These are phyloP conservation scores for Plantago elongata DNA, from an alignment of 257 asterid genomes.

Conservation along the genomic window DNA sequence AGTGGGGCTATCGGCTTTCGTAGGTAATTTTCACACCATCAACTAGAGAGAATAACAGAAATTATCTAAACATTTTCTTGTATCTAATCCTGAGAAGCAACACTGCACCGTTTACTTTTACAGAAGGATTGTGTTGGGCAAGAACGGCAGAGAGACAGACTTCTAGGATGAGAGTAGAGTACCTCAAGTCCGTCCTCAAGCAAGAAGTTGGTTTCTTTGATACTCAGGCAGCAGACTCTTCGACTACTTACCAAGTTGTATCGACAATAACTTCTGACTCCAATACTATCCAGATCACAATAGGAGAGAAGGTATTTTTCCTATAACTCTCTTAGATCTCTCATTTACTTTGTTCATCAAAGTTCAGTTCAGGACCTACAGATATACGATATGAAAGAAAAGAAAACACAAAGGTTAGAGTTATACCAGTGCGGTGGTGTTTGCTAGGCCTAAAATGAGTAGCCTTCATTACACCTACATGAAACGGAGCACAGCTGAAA, in stretches of 20 bases:
- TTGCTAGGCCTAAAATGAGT: too few relatives aligned
- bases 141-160: slow-evolving; percentile 93
- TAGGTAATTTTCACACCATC: slow-evolving; percentile 39
- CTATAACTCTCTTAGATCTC: not conserved
- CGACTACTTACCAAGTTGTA: slow-evolving; percentile 65
- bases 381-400: too few relatives aligned
- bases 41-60: too few relatives aligned
- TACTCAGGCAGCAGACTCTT: slow-evolving; percentile 64
- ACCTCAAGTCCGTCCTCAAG: slow-evolving; percentile 66
- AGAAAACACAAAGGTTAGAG: too few relatives aligned
- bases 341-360: too few relatives aligned
- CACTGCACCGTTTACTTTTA: slow-evolving; percentile 6
- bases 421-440: too few relatives aligned
- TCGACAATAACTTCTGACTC: slow-evolving; percentile 66
- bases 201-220: slow-evolving; percentile 88
- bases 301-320: slow-evolving; percentile 69
- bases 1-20: slow-evolving; percentile 72
- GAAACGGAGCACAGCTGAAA: too few relatives aligned
- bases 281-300: slow-evolving; percentile 55
- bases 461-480: too few relatives aligned
- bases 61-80: not conserved
- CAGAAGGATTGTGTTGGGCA: slow-evolving; percentile 92
- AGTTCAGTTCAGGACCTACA: too few relatives aligned
- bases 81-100: slow-evolving; percentile 5
- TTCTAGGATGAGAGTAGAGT: slow-evolving; percentile 81